Evolutionary conservation across 306 rosid genomes (phyloP).

Genomic region (Medicago truncatula): DNA sequence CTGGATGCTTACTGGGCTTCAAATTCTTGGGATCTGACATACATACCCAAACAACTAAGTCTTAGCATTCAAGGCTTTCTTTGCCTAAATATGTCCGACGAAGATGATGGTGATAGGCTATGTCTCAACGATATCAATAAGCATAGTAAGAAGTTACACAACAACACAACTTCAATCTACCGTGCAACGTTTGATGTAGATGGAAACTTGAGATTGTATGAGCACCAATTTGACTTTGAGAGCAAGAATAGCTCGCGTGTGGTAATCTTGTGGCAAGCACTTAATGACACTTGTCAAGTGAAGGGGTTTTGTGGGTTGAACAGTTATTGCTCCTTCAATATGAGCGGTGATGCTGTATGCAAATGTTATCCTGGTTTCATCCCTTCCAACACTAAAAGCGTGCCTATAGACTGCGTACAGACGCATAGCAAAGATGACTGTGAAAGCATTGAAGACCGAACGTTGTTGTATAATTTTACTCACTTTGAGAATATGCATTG

Average conservation of each 20-base stretch:
- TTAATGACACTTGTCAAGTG: slow-evolving; percentile 28
- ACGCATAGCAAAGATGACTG: slow-evolving; percentile 15
- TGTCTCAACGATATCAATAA: neutral
- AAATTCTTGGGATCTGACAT: too few species aligned
- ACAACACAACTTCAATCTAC: slow-evolving; percentile 26
- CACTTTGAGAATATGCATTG: neutral
- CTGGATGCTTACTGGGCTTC: slow-evolving; percentile 6
- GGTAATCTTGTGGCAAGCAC: slow-evolving; percentile 26
- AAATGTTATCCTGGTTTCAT: slow-evolving; percentile 47
- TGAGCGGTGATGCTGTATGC: slow-evolving; percentile 6
- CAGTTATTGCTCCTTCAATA: slow-evolving; percentile 40
- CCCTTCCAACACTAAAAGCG: neutral
- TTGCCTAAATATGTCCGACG: neutral
- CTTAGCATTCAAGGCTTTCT: slow-evolving; percentile 18
- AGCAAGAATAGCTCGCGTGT: neutral
- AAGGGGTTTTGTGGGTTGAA: slow-evolving; percentile 49
- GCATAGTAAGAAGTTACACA: neutral
- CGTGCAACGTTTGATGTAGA: slow-evolving; percentile 45
- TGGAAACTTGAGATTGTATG: slow-evolving; percentile 48
- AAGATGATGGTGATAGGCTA: rapidly evolving
- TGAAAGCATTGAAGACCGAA: slow-evolving; percentile 23
- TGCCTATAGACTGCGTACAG: slow-evolving; percentile 31
- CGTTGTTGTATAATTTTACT: slow-evolving; percentile 1
- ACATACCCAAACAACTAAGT: too few species aligned
- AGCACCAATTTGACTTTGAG: slow-evolving; percentile 40